A percentile compares a stretch with the other conserved stretches of the same genome.
phyloP scores from a whole-genome alignment of 495 filamentous ascomycete species.

The Penicilliopsis zonata region DNA sequence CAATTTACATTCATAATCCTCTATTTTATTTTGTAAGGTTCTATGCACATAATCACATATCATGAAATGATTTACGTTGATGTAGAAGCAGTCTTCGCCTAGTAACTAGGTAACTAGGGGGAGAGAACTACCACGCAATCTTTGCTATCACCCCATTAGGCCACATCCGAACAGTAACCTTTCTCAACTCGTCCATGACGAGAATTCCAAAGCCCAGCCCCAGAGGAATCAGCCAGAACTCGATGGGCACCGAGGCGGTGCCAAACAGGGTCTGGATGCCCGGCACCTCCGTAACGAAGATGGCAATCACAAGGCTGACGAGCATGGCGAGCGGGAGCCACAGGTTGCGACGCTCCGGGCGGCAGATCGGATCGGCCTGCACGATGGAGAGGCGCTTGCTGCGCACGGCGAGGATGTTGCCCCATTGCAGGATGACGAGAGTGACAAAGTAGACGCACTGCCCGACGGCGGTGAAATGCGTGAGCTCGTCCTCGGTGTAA shows the following conservation, averaged over 20 bases:
- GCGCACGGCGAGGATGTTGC: slow-evolving; percentile 36
- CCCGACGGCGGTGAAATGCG: not conserved
- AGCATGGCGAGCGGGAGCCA: slow-evolving; percentile 33
- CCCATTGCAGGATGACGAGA: slow-evolving; percentile 34
- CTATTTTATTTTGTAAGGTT: no score
- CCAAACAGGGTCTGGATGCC: slow-evolving; percentile 34
- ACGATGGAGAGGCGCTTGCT: slow-evolving; percentile 38
- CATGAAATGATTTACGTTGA: no score
- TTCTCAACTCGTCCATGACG: slow-evolving; percentile 36
- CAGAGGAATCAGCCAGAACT: slow-evolving; percentile 40
- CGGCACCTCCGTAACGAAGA: slow-evolving; percentile 40
- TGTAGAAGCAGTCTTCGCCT: no score
- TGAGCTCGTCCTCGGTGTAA: slow-evolving; percentile 25
- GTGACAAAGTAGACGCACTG: slow-evolving; percentile 15
- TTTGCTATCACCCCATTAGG: slow-evolving; percentile 28
- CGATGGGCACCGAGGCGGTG: slow-evolving; percentile 34
- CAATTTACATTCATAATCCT: no score
- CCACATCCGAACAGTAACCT: slow-evolving; percentile 31
- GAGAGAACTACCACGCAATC: slow-evolving; percentile 36
- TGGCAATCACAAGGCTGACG: slow-evolving; percentile 34
- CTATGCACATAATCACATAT: no score
- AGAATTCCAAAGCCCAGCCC: slow-evolving; percentile 36
- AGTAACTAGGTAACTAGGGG: no score
- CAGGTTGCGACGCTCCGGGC: slow-evolving; percentile 32
- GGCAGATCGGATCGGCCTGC: slow-evolving; percentile 40